These are phyloP conservation scores for Linum tenue DNA, from an alignment of 345 rosid genomes.

Conservation along the genomic window DNA sequence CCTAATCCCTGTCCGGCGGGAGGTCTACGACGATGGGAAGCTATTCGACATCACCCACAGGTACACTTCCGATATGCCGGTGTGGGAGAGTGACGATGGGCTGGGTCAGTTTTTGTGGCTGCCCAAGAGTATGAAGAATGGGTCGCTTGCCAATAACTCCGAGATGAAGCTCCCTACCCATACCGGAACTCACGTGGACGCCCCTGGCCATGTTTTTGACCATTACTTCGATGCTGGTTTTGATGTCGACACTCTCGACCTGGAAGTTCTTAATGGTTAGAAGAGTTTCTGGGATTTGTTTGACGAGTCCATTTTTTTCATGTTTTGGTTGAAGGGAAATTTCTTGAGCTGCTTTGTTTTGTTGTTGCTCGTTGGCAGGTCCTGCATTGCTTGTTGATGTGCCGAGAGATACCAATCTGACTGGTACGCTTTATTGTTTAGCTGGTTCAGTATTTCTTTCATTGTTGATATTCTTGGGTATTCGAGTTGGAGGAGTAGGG, in stretches of 20 bases:
- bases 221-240: slow-evolving; percentile 74
- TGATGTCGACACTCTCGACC: slow-evolving; percentile 85
- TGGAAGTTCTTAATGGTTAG: slow-evolving; percentile 32
- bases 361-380: slow-evolving; percentile 18
- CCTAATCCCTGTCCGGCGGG: slow-evolving; percentile 54
- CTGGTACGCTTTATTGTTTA: slow-evolving; percentile 34
- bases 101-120: slow-evolving; percentile 61
- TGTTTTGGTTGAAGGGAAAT: neutral
- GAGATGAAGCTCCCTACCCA: slow-evolving; percentile 70
- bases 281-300: neutral
- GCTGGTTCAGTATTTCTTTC: neutral
- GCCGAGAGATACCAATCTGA: slow-evolving; percentile 50
- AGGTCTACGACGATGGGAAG: slow-evolving; percentile 59
- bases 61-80: slow-evolving; percentile 46
- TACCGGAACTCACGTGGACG: slow-evolving; percentile 86
- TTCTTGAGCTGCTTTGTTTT: slow-evolving; percentile 12
- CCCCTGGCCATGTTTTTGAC: slow-evolving; percentile 76
- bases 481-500: too few relatives aligned
- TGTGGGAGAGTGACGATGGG: slow-evolving; percentile 36
- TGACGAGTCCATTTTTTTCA: neutral
- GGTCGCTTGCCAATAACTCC: slow-evolving; percentile 61
- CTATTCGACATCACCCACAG: slow-evolving; percentile 75
- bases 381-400: slow-evolving; percentile 54
- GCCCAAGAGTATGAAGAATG: slow-evolving; percentile 69
- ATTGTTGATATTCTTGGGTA: too few relatives aligned